Evolutionary conservation across 306 rosid species (phyloP).

Genomic region (Carpinus viminea): DNA sequence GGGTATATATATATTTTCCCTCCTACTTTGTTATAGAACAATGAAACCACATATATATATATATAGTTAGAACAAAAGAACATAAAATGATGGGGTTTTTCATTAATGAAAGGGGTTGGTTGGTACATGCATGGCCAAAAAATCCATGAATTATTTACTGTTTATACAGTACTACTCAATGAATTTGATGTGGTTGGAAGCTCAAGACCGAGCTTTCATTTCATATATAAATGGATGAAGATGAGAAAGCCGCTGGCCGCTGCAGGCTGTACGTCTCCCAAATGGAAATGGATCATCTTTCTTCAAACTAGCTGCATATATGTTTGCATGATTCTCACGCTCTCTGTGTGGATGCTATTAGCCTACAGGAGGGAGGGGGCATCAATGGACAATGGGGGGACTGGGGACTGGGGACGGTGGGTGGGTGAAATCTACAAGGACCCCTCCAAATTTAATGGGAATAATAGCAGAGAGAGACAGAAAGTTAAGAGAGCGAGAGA

Average conservation of each 20-base stretch:
- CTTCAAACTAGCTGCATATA: constrained; percentile 2
- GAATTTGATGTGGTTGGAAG: constrained; percentile 8
- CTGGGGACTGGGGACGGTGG: neutral
- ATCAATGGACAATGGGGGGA: neutral
- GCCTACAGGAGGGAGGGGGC: neutral
- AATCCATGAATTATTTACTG: constrained; percentile 15
- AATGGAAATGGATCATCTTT: constrained; percentile 33
- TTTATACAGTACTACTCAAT: neutral
- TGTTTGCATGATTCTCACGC: constrained; percentile 26
- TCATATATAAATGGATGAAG: constrained; percentile 25
- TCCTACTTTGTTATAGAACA: too few relatives aligned
- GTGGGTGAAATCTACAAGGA: constrained; percentile 16
- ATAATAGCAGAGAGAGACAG: constrained; percentile 17
- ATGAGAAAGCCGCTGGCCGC: neutral
- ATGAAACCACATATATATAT: too few relatives aligned
- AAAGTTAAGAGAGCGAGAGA: constrained; percentile 11
- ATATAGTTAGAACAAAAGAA: neutral
- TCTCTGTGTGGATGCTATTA: neutral
- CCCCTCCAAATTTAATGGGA: constrained; percentile 33
- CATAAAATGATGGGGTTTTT: neutral
- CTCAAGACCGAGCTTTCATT: constrained; percentile 29
- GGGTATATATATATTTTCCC: too few relatives aligned
- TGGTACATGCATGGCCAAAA: neutral
- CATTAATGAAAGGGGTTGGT: constrained; percentile 8
- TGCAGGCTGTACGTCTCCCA: constrained; percentile 10